Evolutionary conservation across 2,329 filamentous ascomycete species (phyloP).

Genomic region (Nigrospora oryzae): DNA sequence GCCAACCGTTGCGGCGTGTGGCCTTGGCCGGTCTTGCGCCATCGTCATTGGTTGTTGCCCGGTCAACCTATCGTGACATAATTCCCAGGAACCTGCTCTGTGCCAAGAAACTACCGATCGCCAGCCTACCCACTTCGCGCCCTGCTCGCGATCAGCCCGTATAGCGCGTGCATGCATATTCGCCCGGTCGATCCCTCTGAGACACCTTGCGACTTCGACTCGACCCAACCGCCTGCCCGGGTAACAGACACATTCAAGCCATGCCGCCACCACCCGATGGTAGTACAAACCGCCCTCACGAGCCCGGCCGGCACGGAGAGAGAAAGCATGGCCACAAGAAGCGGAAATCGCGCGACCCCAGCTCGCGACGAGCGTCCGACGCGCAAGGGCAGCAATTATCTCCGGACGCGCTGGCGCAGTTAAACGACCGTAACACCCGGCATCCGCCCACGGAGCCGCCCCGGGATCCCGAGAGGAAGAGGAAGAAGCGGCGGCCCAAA

Average conservation of each 20-base stretch:
- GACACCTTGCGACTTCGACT: too few species aligned
- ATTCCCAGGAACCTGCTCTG: too few species aligned
- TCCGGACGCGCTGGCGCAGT: slow-evolving; percentile 52
- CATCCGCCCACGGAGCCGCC: slow-evolving; percentile 27
- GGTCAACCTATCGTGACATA: neutral
- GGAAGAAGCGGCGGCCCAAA: slow-evolving; percentile 20
- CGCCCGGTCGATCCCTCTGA: neutral
- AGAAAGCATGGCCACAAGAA: slow-evolving; percentile 27
- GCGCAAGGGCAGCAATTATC: slow-evolving; percentile 24
- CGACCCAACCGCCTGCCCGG: too few species aligned
- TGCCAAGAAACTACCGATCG: too few species aligned
- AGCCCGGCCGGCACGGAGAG: slow-evolving; percentile 13
- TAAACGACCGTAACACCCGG: slow-evolving; percentile 51
- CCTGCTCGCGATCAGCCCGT: too few species aligned
- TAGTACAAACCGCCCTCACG: slow-evolving; percentile 15
- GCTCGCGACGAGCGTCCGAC: slow-evolving; percentile 17
- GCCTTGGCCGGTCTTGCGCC: neutral
- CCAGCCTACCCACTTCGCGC: too few species aligned
- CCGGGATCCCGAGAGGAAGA: slow-evolving; percentile 31
- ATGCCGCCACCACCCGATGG: slow-evolving; percentile 17
- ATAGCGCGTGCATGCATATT: neutral
- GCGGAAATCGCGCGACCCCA: slow-evolving; percentile 20
- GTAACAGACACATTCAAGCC: too few species aligned
- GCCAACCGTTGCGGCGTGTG: too few species aligned
- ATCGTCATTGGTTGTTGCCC: neutral